Evolutionary conservation across 2,329 filamentous ascomycete genomes (phyloP), one percentile per base, ranked within the genome.

Genomic region (Lasiodiplodia citricola): DNA sequence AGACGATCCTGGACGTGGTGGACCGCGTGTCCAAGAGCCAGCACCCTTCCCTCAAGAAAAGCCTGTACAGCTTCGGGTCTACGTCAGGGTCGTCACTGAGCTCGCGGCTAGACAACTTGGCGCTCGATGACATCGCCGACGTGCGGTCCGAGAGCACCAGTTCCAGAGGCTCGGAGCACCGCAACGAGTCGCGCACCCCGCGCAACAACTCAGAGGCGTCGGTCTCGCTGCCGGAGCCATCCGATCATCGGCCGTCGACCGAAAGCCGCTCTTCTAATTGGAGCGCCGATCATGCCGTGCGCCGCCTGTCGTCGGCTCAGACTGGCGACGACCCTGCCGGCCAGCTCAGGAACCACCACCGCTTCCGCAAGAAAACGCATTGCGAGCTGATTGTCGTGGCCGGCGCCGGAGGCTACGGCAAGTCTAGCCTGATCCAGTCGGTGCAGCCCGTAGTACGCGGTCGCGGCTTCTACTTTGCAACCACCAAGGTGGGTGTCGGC

Each of bases 1-100:
- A 90, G 57, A 87, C 87, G 47, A 87, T 97, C 10, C 80, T 94
- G 50, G 74, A 76, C 25, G 73, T 96, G 44, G 92, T 97, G 62
- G 90, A 96, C 71, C 90, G 89, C 57, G 91, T 94, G 60, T 88
- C 92, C 23, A 89, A 85, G 75, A 89, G 86, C 41, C 91, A 94
- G 62, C 80, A 81, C 13, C 69, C 70, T 1, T 69, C 72, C 14
- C 68, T 75, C 44, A 74, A 77, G 10, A 83, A 82, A 71, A 80
- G 81, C 11, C 72, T 86, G 47, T 82, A 84, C 70, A 80, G 77
- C 69, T 72, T 87, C 37, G 86, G 85, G 28, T 88, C 87, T 47
- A 80, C 75, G 60, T 87, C 86, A 13, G 66, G 66, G 25, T 68
- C 67, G 16, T 68, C 67, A 7, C 37, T 68, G 38, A 64, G 67